These are phyloP conservation scores for Hypholoma sublateritium DNA, from an alignment of 768 basidiomycete species.

Conservation along the genomic window DNA sequence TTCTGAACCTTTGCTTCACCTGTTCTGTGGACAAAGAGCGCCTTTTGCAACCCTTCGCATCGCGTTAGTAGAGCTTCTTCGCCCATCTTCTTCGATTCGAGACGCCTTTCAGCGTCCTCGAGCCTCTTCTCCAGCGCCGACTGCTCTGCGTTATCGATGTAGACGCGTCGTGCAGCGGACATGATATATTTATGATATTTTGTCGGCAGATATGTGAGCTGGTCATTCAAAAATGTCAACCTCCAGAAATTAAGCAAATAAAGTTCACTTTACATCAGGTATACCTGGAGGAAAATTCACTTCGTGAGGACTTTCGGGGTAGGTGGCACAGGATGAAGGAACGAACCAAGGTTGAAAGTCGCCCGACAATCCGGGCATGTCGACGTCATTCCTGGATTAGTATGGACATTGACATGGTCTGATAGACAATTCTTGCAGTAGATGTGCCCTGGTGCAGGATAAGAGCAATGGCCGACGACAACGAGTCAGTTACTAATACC, in stretches of 20 bases:
- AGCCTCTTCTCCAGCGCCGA: conserved; percentile 31
- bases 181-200: conserved; percentile 49
- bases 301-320: too few relatives aligned
- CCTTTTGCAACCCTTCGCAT: conserved; percentile 40
- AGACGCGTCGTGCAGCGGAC: conserved; percentile 50
- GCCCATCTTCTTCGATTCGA: conserved; percentile 36
- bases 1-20: conserved; percentile 28
- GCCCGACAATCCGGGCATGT: conserved; percentile 60
- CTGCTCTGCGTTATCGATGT: conserved; percentile 34
- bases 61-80: conserved; percentile 43
- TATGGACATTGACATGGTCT: conserved; percentile 35
- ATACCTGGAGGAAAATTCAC: conserved; percentile 8
- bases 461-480: too few relatives aligned
- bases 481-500: conserved; percentile 32
- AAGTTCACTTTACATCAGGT: conserved; percentile 7
- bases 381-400: conserved; percentile 34
- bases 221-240: background rate
- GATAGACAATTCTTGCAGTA: conserved; percentile 61
- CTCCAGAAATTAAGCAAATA: too few relatives aligned
- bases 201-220: conserved; percentile 45
- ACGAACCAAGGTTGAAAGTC: conserved; percentile 31
- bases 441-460: conserved; percentile 49
- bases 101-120: conserved; percentile 34
- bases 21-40: conserved; percentile 29
- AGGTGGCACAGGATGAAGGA: too few relatives aligned